Evolutionary conservation across 169 alveolate species (phyloP).

Genomic region (Ichthyophthirius multifiliis): DNA sequence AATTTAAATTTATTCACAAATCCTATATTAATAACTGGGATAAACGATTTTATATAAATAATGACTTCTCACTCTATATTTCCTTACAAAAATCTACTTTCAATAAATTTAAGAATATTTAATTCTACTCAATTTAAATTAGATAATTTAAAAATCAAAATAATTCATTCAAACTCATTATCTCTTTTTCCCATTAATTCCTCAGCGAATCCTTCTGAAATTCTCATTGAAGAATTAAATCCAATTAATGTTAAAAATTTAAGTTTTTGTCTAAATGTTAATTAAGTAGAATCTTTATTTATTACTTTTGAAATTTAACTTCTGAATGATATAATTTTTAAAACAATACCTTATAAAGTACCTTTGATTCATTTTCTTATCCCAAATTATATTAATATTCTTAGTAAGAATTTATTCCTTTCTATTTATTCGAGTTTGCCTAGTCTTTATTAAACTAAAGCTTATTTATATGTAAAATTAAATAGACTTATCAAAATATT

Average conservation of each 20-base stretch:
- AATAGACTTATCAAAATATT: neutral
- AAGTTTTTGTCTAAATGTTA: neutral
- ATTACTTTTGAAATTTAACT: neutral
- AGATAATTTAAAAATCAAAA: neutral
- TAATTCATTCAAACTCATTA: neutral
- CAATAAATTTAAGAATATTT: neutral
- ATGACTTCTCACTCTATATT: neutral
- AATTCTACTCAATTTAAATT: neutral
- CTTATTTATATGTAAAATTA: neutral
- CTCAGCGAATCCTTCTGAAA: neutral
- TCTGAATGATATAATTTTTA: neutral
- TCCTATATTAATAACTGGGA: constrained; percentile 1
- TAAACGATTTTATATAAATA: neutral
- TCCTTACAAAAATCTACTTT: constrained; percentile 11
- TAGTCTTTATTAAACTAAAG: neutral
- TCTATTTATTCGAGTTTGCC: neutral
- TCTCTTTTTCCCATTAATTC: neutral
- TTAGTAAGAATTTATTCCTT: neutral
- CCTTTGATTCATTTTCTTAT: neutral
- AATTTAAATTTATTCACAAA: neutral
- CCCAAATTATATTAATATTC: constrained; percentile 7
- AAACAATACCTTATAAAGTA: constrained; percentile 9
- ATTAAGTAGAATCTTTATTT: neutral
- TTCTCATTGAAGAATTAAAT: neutral
- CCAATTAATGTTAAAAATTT: neutral